Base-by-base conservation (phyloP, 163 green algal species). In the Picocystis sp. region DNA sequence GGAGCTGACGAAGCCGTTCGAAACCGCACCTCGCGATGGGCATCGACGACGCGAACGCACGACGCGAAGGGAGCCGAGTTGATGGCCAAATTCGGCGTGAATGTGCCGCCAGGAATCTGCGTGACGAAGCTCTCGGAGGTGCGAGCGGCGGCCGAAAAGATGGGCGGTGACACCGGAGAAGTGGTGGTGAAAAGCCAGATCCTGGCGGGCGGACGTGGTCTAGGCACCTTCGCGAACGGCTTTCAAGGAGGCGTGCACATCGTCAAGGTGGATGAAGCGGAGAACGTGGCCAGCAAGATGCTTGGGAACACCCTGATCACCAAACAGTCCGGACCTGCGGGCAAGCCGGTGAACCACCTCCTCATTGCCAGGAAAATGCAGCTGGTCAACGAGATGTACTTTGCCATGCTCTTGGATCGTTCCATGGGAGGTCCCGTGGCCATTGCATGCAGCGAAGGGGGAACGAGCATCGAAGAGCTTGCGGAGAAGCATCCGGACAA, bases 241-340 rank as follows among this genome's bases (percentile, higher is more conserved):
- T 72, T 95, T 41, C 63, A 94, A 67, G 90, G 90, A 15, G 90
- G 90, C n/a, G 90, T 99, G 48, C 90, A 98, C 77, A 91, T 98
- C 19, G 64, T 70, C 47, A 73, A 72, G n/a, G 69, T 68, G 0
- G 62, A 58, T 2, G 69, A 94, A 53, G 88, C 79, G 0, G 22
- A 55, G 0, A 62, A 73, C 22, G 61, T 93, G 12, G 84, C 84
- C 3, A 64, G 71, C 12, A 75, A 93, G 63, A 97, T 98, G 89
- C 79, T 98, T 23, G 78, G 78, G 1, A 58, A 72, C 22, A 86
- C 74, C 8, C 73, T 97, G 21, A 84, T 98, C 1, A 93, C 82
- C n/a, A 83, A 83, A 66, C 76, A 84, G 57, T 79, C 74, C 2
- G 79, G 73, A 3, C 41, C 62, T 22, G 74, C 69, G 38, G 90